These are phyloP conservation scores for Pichia sorboxylosa DNA, from an alignment of 1,139 yeast species.

Conservation along the genomic window DNA sequence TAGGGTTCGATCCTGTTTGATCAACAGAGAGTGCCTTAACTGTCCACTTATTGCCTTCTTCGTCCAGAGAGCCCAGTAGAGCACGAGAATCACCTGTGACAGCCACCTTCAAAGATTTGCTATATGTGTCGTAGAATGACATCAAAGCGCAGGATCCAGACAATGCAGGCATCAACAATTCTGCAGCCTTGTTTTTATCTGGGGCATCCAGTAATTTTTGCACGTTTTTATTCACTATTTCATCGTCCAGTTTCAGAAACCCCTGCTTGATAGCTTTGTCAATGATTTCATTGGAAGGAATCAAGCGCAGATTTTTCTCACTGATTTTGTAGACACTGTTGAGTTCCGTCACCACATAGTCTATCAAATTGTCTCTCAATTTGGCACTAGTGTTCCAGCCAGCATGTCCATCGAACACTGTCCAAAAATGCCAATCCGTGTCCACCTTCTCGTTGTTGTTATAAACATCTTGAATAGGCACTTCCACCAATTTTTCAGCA, in stretches of 20 bases:
- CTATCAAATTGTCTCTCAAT: slow-evolving; percentile 67
- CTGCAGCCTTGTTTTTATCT: slow-evolving; percentile 53
- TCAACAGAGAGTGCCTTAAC: slow-evolving; percentile 80
- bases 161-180: slow-evolving; percentile 78
- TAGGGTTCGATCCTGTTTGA: slow-evolving; percentile 87
- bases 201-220: slow-evolving; percentile 56
- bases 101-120: slow-evolving; percentile 70
- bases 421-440: slow-evolving; percentile 91
- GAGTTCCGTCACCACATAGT: slow-evolving; percentile 66
- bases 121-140: slow-evolving; percentile 72
- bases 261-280: slow-evolving; percentile 77
- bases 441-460: slow-evolving; percentile 42
- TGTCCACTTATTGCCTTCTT: slow-evolving; percentile 63
- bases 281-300: slow-evolving; percentile 55
- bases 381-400: slow-evolving; percentile 91
- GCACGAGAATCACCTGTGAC: slow-evolving; percentile 97
- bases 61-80: slow-evolving; percentile 61
- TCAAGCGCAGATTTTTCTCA: slow-evolving; percentile 31
- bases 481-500: slow-evolving; percentile 75
- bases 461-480: slow-evolving; percentile 47
- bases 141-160: slow-evolving; percentile 91
- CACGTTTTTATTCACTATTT: slow-evolving; percentile 68
- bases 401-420: slow-evolving; percentile 93
- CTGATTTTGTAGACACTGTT: slow-evolving; percentile 55
- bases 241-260: slow-evolving; percentile 73